A percentile compares a stretch with the other conserved stretches of the same genome.
Conservation (phyloP, 805 yeast genomes). For the Starmerella ratchasimensis region DNA sequence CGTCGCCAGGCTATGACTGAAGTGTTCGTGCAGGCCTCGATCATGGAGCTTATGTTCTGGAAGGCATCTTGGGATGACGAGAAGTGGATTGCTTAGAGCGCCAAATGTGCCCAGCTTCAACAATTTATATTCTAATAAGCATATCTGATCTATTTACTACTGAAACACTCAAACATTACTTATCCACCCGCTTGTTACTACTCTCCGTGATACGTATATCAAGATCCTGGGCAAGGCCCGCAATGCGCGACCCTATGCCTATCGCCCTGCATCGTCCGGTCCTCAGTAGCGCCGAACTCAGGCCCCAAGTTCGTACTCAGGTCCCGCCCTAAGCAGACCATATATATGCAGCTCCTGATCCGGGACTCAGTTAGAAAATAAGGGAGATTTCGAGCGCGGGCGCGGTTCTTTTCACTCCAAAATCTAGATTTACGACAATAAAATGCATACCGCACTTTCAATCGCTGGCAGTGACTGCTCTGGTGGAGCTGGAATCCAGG, state of each 20-base stretch:
- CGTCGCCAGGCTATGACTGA: conserved; percentile 14
- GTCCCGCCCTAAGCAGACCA: no score
- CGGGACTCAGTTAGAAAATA: no score
- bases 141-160: not conserved
- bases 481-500: conserved; percentile 89
- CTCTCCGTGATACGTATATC: no score
- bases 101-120: no score
- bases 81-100: conserved; percentile 10
- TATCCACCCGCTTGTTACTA: not conserved
- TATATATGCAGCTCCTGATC: no score
- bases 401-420: no score
- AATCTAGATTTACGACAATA: not conserved
- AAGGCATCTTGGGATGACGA: conserved; percentile 15
- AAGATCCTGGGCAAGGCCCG: no score
- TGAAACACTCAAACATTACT: not conserved
- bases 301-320: no score
- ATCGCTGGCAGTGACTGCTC: conserved; percentile 60
- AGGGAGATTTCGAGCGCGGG: no score
- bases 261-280: no score
- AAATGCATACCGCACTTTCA: conserved; percentile 13
- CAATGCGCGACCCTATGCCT: no score
- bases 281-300: no score
- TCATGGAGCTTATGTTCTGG: conserved; percentile 19
- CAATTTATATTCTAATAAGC: not conserved
- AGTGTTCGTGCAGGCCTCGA: conserved; percentile 11